Conservation (phyloP, 768 basidiomycete species). For the Russula sp. region DNA sequence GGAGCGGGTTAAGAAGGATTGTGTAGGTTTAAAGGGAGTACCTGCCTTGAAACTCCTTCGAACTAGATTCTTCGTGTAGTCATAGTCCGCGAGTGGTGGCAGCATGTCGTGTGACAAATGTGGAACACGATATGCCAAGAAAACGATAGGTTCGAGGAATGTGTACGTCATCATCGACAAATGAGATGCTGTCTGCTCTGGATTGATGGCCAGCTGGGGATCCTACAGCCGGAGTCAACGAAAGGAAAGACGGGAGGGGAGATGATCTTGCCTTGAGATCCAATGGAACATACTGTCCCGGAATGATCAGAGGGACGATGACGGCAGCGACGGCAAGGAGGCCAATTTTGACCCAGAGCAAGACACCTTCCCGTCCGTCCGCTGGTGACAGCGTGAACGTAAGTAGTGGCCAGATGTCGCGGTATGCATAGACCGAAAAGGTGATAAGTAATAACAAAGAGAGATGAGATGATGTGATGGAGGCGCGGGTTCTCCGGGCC, state of each 20-base stretch:
- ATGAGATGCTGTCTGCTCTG: constrained; percentile 31
- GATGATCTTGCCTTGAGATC: constrained; percentile 41
- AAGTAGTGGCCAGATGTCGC: constrained; percentile 54
- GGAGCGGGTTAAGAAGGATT: neutral
- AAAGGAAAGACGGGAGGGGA: neutral
- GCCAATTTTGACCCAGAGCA: constrained; percentile 51
- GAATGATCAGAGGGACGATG: constrained; percentile 49
- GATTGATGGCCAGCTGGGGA: constrained; percentile 25
- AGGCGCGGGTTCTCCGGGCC: constrained; percentile 5
- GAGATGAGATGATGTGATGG: constrained; percentile 38
- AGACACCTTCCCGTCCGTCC: constrained; percentile 43
- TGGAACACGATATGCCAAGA: constrained; percentile 37
- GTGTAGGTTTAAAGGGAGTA: neutral
- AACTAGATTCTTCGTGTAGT: constrained; percentile 33
- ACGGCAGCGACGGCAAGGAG: constrained; percentile 42
- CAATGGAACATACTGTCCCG: constrained; percentile 52
- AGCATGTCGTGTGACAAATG: constrained; percentile 40
- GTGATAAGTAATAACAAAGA: constrained; percentile 42
- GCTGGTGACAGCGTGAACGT: constrained; percentile 46
- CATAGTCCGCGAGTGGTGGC: constrained; percentile 47
- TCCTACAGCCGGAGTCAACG: constrained; percentile 22
- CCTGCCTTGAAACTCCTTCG: constrained; percentile 32
- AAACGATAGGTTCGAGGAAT: constrained; percentile 51
- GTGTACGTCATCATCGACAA: constrained; percentile 37
- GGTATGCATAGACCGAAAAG: constrained; percentile 47